Conservation (phyloP, 164 flowering plant species). For the Cinnamomum chago region DNA sequence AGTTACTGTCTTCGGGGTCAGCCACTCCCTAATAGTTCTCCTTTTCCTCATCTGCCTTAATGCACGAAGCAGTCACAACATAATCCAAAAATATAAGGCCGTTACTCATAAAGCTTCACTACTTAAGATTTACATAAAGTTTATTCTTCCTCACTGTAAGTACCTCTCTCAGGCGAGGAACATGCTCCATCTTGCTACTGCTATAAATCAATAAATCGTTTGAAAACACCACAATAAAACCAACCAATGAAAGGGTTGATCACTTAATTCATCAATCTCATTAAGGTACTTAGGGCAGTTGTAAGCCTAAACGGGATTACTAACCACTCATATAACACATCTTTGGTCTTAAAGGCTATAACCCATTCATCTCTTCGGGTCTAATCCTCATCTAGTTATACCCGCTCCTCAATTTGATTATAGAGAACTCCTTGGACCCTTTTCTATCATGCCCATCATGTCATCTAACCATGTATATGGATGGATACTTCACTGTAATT, state of each 20-base stretch:
- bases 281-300: constrained; percentile 8
- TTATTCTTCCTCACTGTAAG: not conserved
- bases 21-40: not conserved
- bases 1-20: not conserved
- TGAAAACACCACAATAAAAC: not conserved
- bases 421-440: not conserved
- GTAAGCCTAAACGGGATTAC: not conserved
- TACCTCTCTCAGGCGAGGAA: not conserved
- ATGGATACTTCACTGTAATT: not conserved
- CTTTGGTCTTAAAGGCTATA: constrained; percentile 3
- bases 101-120: not conserved
- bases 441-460: not conserved
- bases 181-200: too few relatives aligned
- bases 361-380: not conserved
- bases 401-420: not conserved
- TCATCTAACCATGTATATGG: not conserved
- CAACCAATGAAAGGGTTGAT: constrained; percentile 4
- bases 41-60: not conserved
- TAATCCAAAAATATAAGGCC: not conserved
- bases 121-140: not conserved
- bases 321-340: constrained; percentile 3
- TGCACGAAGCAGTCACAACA: not conserved
- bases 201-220: constrained; percentile 1
- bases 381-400: not conserved
- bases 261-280: not conserved